phyloP scores from a whole-genome alignment of 2,329 filamentous ascomycete species.

The Scleromitrula shiraiana region DNA sequence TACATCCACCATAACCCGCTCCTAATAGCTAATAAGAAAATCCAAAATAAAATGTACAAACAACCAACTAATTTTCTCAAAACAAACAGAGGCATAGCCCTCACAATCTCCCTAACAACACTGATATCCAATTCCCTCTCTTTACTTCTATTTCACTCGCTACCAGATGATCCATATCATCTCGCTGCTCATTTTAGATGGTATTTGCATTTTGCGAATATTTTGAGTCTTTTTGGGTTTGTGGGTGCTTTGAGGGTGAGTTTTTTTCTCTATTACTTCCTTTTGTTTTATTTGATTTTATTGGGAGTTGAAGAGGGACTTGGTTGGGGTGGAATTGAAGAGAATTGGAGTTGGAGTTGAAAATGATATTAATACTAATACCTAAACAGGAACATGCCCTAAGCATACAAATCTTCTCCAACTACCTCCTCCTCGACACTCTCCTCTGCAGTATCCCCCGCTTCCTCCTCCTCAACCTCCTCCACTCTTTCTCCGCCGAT shows the following conservation, averaged over 20 bases:
- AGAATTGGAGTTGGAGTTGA: not conserved
- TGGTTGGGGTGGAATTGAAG: not conserved
- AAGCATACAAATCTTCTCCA: conserved; percentile 23
- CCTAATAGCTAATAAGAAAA: no score
- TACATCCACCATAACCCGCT: not conserved
- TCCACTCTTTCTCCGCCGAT: not conserved
- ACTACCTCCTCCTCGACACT: conserved; percentile 28
- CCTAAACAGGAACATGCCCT: conserved; percentile 15
- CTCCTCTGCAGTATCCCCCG: conserved; percentile 25
- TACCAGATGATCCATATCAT: conserved; percentile 29
- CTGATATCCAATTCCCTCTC: conserved; percentile 27
- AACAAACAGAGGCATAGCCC: conserved; percentile 5
- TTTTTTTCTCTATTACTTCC: conserved; percentile 1
- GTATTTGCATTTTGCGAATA: conserved; percentile 34
- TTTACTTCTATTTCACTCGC: conserved; percentile 25
- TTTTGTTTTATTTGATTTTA: conserved; percentile 16
- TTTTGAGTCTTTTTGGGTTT: conserved; percentile 34
- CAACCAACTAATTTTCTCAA: not conserved
- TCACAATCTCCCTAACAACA: conserved; percentile 24
- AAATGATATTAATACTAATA: conserved; percentile 12
- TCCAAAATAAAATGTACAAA: not conserved
- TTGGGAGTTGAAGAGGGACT: conserved; percentile 18
- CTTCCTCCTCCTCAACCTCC: conserved; percentile 14
- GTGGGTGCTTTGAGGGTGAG: conserved; percentile 37
- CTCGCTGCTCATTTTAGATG: conserved; percentile 29